Evolutionary conservation across 2,329 filamentous ascomycete genomes (phyloP).

Genomic region (Fusarium sp.): DNA sequence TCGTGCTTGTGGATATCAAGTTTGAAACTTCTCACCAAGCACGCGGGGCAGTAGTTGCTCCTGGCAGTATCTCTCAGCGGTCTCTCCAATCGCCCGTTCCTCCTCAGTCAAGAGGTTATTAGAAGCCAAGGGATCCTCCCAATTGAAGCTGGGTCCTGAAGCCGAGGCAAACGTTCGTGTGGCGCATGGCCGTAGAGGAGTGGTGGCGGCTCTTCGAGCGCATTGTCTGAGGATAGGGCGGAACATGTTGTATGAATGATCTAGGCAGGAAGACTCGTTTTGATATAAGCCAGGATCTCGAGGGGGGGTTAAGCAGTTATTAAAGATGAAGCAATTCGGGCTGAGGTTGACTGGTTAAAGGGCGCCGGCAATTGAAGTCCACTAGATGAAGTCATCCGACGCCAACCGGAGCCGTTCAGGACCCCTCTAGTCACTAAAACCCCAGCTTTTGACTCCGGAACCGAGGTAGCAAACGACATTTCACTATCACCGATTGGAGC

Average conservation of each 20-base stretch:
- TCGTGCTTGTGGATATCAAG: neutral
- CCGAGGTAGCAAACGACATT: slow-evolving; percentile 31
- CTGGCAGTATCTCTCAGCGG: slow-evolving; percentile 93
- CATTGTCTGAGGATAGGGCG: slow-evolving; percentile 48
- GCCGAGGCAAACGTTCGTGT: slow-evolving; percentile 53
- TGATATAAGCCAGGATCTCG: neutral
- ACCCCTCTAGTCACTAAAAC: slow-evolving; percentile 27
- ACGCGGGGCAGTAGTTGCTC: slow-evolving; percentile 87
- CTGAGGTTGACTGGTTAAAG: slow-evolving; percentile 24
- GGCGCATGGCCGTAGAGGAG: slow-evolving; percentile 43
- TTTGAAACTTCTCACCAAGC: slow-evolving; percentile 67
- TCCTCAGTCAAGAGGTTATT: slow-evolving; percentile 87
- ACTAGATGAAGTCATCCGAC: slow-evolving; percentile 48
- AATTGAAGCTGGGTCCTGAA: slow-evolving; percentile 72
- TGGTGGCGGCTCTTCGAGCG: slow-evolving; percentile 36
- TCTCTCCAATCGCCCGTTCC: slow-evolving; percentile 88
- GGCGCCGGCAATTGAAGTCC: slow-evolving; percentile 41
- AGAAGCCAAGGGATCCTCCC: slow-evolving; percentile 86
- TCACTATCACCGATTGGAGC: slow-evolving; percentile 15
- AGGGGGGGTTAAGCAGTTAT: slow-evolving; percentile 27
- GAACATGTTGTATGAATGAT: slow-evolving; percentile 43
- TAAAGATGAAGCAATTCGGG: slow-evolving; percentile 30
- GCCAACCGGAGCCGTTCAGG: slow-evolving; percentile 43
- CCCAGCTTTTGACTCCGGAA: slow-evolving; percentile 44
- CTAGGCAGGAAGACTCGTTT: neutral